A percentile compares a stretch with the other conserved stretches of the same genome.
Evolutionary conservation across 805 yeast genomes (phyloP).

Genomic region (Saturnispora gosingensis): DNA sequence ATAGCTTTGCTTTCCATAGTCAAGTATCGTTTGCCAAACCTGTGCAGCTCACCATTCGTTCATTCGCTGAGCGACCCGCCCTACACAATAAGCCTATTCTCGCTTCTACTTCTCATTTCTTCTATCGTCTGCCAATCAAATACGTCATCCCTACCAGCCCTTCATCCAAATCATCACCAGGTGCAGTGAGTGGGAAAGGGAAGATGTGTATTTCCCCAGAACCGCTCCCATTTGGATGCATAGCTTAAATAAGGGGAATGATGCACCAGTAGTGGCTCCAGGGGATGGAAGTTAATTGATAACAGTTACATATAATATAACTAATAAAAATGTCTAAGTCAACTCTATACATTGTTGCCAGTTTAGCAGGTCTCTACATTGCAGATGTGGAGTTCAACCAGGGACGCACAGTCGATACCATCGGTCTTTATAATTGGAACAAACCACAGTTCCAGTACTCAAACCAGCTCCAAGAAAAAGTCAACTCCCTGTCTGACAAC

Average conservation of each 20-base stretch:
- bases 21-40: no score
- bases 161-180: not conserved
- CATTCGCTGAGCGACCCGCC: not conserved
- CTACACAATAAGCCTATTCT: not conserved
- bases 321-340: constrained; percentile 4
- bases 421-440: constrained; percentile 8
- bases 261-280: not conserved
- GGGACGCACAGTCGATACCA: constrained; percentile 4
- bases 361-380: constrained; percentile 7
- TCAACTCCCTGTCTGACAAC: not conserved
- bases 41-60: no score
- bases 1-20: no score
- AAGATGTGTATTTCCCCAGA: not conserved
- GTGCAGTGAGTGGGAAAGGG: not conserved
- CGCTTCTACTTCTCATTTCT: not conserved
- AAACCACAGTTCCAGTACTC: not conserved
- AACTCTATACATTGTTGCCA: constrained; percentile 2
- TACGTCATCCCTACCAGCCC: not conserved
- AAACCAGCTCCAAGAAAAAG: not conserved
- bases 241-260: not conserved
- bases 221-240: not conserved
- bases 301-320: not conserved
- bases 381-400: constrained; percentile 7
- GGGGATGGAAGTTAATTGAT: no score
- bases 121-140: not conserved